Evolutionary conservation across 169 alveolate species (phyloP), one percentile per base, ranked within the genome.

Genomic region (Plasmodium gaboni): DNA sequence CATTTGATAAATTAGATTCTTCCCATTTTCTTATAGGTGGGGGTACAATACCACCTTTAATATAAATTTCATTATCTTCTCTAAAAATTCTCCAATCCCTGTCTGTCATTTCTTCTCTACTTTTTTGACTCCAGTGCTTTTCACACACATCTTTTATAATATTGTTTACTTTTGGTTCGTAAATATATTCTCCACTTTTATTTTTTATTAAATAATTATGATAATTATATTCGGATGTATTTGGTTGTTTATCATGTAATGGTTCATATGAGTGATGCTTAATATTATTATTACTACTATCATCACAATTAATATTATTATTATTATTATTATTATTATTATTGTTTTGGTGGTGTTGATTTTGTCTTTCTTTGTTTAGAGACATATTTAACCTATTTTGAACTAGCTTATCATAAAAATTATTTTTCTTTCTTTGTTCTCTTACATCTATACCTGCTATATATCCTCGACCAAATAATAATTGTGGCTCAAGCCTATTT

Each of bases 1-100:
- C 97, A 87, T 78, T 61, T 3, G 97, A 95, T 64, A 96, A 78
- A 12, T 80, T 88, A 7, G 97, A 92, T 67, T 97, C 98, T 24
- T 94, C 94, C 99, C 99, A 98, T 28, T 94, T 93, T 64, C 99
- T 93, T 28, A 97, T 96, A 4, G 99, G 99, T 32, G 96, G 96
- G 5, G 99, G 99, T 13, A 97, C 98, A 15, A 96, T 76, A 7
- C 96, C 95, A 0, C 98, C 98, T 74, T 96, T 96, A 3, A 97
- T 92, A 60, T 95, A 95, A 8, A 98, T 98, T 48, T 97, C 98
- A 70, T 96, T 94, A 80, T 98, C 99, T 83, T 98, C 99, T 90
- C 99, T 93, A 91, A 98, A 97, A 48, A 98, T 98, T 60, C 97
- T 92, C 99, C 99, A 98, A 88, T 98, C 99, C 71, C 99, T 93